phyloP scores from a whole-genome alignment of 2,329 filamentous ascomycete genomes.

The Alternaria sp. region DNA sequence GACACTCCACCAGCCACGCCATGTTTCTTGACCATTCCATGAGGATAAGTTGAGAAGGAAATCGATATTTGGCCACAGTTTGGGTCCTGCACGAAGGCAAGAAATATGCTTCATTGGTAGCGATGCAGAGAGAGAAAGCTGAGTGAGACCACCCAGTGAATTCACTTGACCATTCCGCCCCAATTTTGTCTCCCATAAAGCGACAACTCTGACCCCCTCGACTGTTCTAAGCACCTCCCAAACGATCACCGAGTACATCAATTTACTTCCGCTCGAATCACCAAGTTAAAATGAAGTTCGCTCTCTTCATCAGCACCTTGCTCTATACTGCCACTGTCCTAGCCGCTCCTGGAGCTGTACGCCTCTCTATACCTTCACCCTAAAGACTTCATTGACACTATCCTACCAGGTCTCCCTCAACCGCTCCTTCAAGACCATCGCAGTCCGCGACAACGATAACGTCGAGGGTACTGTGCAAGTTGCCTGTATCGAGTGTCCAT shows the following conservation, averaged over 20 bases:
- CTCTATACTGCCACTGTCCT: conserved; percentile 5
- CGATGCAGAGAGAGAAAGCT: background rate
- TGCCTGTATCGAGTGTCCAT: conserved; percentile 9
- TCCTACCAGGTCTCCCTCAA: conserved; percentile 3
- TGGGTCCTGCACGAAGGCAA: background rate
- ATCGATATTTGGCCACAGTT: background rate
- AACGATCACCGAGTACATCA: background rate
- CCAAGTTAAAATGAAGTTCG: conserved; percentile 4
- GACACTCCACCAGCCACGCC: background rate
- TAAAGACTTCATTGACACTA: background rate
- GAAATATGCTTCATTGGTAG: background rate
- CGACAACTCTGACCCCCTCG: background rate
- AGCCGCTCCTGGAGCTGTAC: conserved; percentile 8
- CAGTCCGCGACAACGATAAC: background rate
- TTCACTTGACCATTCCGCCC: background rate
- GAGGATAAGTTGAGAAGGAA: background rate
- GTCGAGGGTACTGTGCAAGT: background rate
- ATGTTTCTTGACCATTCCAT: background rate
- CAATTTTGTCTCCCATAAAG: background rate
- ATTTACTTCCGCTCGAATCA: background rate
- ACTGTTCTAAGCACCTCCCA: background rate
- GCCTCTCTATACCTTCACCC: background rate
- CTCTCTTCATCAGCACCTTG: background rate
- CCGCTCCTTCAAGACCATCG: conserved; percentile 6
- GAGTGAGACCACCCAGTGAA: background rate